These are phyloP conservation scores for Aureobasidium sp. DNA, from an alignment of 2,329 filamentous ascomycete species.

Conservation along the genomic window DNA sequence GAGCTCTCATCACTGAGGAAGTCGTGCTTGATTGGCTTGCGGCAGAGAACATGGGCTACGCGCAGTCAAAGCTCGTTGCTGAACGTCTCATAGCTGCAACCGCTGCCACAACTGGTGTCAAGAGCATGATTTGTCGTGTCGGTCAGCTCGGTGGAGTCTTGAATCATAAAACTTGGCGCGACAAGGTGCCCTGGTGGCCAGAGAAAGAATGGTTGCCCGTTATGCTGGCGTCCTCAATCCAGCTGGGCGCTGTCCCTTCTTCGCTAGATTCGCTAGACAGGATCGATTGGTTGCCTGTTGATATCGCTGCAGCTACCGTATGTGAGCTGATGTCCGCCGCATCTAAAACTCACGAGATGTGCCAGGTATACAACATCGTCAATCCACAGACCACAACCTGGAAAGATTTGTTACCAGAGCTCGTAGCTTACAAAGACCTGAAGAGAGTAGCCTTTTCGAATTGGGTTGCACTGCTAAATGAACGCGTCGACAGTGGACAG, in stretches of 20 bases:
- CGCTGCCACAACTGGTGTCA: conserved; percentile 20
- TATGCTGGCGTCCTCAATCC: conserved; percentile 38
- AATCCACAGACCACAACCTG: conserved; percentile 22
- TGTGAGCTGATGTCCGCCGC: conserved; percentile 8
- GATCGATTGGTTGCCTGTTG: conserved; percentile 49
- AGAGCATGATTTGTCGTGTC: conserved; percentile 19
- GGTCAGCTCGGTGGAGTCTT: conserved; percentile 27
- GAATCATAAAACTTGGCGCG: conserved; percentile 17
- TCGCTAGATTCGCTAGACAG: conserved; percentile 35
- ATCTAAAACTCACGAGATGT: not conserved
- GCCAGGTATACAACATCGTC: conserved; percentile 22
- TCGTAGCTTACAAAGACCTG: not conserved
- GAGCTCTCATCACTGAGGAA: conserved; percentile 23
- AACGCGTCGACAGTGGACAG: not conserved
- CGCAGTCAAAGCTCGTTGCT: conserved; percentile 30
- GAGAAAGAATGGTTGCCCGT: conserved; percentile 48
- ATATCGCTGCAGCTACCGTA: conserved; percentile 20
- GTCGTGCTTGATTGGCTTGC: conserved; percentile 20
- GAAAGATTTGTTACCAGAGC: conserved; percentile 17
- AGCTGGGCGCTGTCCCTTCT: conserved; percentile 39
- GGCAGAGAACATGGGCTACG: conserved; percentile 29
- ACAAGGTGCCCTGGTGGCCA: conserved; percentile 38
- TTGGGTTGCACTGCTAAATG: not conserved
- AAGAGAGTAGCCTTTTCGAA: not conserved
- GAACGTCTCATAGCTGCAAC: conserved; percentile 25